These are phyloP conservation scores for Somion occarium DNA, from an alignment of 1,284 basidiomycete species.

Conservation along the genomic window DNA sequence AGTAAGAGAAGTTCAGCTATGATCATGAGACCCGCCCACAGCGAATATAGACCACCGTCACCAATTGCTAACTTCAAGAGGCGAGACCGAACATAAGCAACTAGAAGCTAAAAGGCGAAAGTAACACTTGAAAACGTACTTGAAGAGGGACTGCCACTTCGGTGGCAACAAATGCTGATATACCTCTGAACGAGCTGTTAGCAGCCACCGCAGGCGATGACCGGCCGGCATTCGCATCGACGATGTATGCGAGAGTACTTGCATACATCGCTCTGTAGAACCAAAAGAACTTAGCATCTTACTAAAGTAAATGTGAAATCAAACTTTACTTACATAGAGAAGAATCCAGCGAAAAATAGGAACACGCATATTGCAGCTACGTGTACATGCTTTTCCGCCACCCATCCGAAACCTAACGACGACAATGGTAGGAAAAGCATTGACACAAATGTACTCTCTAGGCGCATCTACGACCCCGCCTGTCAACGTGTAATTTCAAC, in stretches of 20 bases:
- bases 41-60: slow-evolving; percentile 72
- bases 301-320: neutral
- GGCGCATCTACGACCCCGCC: slow-evolving; percentile 55
- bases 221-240: slow-evolving; percentile 73
- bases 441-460: slow-evolving; percentile 56
- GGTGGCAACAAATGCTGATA: slow-evolving; percentile 64
- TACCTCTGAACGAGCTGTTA: slow-evolving; percentile 71
- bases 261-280: slow-evolving; percentile 25
- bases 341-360: slow-evolving; percentile 67
- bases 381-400: slow-evolving; percentile 57
- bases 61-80: slow-evolving; percentile 44
- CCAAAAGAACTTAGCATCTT: neutral
- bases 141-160: slow-evolving; percentile 68
- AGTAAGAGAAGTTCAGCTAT: slow-evolving; percentile 47
- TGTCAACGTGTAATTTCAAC: neutral
- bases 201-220: slow-evolving; percentile 66
- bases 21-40: slow-evolving; percentile 61
- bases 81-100: neutral
- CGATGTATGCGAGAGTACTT: slow-evolving; percentile 69
- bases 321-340: slow-evolving; percentile 63
- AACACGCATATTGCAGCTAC: slow-evolving; percentile 60
- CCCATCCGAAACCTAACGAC: slow-evolving; percentile 75
- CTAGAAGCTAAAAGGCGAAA: neutral
- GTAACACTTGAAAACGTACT: slow-evolving; percentile 27
- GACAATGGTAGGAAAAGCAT: slow-evolving; percentile 53